These are phyloP conservation scores for Podaxis carcinomalis DNA, from an alignment of 768 basidiomycete species.

Conservation along the genomic window DNA sequence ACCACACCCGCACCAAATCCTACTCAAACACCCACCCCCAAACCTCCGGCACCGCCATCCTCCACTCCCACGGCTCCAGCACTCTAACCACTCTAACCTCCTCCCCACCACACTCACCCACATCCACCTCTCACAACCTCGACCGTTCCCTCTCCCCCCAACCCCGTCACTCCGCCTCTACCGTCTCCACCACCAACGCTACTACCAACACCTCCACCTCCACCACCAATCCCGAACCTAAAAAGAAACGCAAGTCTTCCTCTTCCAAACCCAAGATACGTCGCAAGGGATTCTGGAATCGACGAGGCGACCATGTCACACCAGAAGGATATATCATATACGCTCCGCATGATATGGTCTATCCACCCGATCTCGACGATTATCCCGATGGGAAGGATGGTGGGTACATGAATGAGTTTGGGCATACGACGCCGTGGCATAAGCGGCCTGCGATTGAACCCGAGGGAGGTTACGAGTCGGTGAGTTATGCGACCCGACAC, in stretches of 20 bases:
- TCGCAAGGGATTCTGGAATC: constrained; percentile 68
- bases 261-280: constrained; percentile 14
- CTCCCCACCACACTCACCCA: neutral
- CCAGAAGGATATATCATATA: constrained; percentile 55
- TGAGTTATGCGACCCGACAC: constrained; percentile 19
- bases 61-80: neutral
- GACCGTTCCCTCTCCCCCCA: neutral
- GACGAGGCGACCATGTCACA: constrained; percentile 71
- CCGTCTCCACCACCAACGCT: constrained; percentile 8
- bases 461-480: constrained; percentile 46
- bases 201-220: neutral
- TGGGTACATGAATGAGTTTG: constrained; percentile 51
- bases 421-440: constrained; percentile 35
- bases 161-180: neutral
- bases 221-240: neutral
- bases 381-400: constrained; percentile 39
- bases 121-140: neutral
- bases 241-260: constrained; percentile 14
- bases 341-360: constrained; percentile 50
- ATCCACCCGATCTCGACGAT: constrained; percentile 54
- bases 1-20: constrained; percentile 16
- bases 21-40: constrained; percentile 20
- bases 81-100: neutral
- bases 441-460: constrained; percentile 54
- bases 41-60: constrained; percentile 16